A percentile compares a stretch with the other conserved stretches of the same genome.
phyloP scores from a whole-genome alignment of 2,329 filamentous ascomycete species.

The Diaporthe destruens region DNA sequence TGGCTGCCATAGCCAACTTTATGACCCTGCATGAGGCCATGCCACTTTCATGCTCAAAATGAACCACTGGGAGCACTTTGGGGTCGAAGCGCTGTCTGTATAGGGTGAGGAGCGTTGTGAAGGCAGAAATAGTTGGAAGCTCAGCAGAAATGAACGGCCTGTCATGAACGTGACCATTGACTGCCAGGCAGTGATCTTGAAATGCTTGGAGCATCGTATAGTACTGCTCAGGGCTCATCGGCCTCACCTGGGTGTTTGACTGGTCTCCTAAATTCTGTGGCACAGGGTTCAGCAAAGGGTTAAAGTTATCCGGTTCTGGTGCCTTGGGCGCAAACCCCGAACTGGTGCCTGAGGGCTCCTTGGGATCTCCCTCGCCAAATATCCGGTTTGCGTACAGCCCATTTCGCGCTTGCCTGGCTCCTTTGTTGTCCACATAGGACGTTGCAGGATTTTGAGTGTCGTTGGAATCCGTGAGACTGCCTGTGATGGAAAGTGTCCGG shows the following conservation, averaged over 20 bases:
- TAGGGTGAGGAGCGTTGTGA: conserved; percentile 26
- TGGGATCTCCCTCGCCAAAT: not conserved
- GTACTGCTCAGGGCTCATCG: conserved; percentile 26
- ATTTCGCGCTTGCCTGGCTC: conserved; percentile 33
- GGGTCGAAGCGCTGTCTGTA: conserved; percentile 35
- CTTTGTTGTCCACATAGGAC: conserved; percentile 37
- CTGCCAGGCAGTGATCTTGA: conserved; percentile 26
- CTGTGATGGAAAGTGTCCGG: not conserved
- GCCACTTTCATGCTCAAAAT: not conserved
- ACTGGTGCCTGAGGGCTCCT: not conserved
- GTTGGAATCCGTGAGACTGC: not conserved
- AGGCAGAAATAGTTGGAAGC: conserved; percentile 16
- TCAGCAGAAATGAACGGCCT: conserved; percentile 13
- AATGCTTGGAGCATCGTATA: conserved; percentile 34
- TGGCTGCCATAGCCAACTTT: conserved; percentile 36
- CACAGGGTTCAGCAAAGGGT: not conserved
- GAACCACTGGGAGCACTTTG: conserved; percentile 26
- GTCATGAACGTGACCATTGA: not conserved
- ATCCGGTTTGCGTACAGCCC: conserved; percentile 35
- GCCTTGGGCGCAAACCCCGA: not conserved
- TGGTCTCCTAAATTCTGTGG: not conserved
- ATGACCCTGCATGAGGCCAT: conserved; percentile 10
- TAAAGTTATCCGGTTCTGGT: conserved; percentile 24
- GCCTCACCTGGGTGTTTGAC: not conserved
- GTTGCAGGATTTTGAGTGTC: conserved; percentile 19